A percentile compares a stretch with the other conserved stretches of the same genome.
phyloP scores from a whole-genome alignment of 1,284 basidiomycete species.

The Singerocomus inundabilis region DNA sequence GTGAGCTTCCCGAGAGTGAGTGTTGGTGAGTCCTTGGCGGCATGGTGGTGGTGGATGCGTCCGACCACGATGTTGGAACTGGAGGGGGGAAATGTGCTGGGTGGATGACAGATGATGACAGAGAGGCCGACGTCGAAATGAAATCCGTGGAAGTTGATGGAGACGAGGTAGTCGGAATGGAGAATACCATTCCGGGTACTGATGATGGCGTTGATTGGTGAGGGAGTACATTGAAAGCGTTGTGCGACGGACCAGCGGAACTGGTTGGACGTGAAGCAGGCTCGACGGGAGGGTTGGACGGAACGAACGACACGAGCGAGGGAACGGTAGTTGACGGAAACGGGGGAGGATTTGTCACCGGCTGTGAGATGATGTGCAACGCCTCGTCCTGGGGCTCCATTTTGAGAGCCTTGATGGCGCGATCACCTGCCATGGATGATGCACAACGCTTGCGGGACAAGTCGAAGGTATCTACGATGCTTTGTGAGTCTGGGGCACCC shows the following conservation, averaged over 20 bases:
- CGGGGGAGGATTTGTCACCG: slow-evolving; percentile 27
- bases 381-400: slow-evolving; percentile 63
- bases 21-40: slow-evolving; percentile 35
- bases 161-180: slow-evolving; percentile 16
- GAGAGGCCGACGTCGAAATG: slow-evolving; percentile 20
- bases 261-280: slow-evolving; percentile 44
- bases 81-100: slow-evolving; percentile 24
- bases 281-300: slow-evolving; percentile 33
- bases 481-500: slow-evolving; percentile 22
- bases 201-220: slow-evolving; percentile 27
- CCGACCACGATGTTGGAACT: slow-evolving; percentile 31
- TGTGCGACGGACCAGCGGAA: slow-evolving; percentile 36
- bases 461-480: slow-evolving; percentile 27
- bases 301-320: slow-evolving; percentile 25
- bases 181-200: slow-evolving; percentile 21
- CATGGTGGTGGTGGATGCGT: slow-evolving; percentile 23
- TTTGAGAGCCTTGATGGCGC: slow-evolving; percentile 63
- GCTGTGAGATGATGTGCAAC: slow-evolving; percentile 31
- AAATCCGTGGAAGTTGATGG: slow-evolving; percentile 28
- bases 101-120: slow-evolving; percentile 22
- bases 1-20: slow-evolving; percentile 36
- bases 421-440: slow-evolving; percentile 58
- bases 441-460: slow-evolving; percentile 63
- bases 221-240: slow-evolving; percentile 27
- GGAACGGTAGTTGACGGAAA: slow-evolving; percentile 25